A percentile compares a stretch with the other conserved stretches of the same genome.
phyloP scores from a whole-genome alignment of 768 basidiomycete genomes.

The Termitomyces eurrhizus region DNA sequence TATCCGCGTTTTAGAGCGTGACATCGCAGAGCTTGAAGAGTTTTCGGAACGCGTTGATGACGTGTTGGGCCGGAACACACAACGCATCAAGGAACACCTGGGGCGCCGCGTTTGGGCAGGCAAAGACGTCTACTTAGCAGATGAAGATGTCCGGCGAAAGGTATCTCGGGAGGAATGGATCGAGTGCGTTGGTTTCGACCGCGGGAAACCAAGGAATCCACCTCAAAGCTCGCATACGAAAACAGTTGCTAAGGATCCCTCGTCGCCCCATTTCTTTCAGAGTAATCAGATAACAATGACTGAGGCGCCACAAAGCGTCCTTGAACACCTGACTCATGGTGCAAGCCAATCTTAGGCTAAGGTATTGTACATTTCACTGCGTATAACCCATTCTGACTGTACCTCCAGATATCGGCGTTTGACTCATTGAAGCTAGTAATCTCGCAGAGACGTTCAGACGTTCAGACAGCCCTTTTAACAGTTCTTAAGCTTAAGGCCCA shows the following conservation, averaged over 20 bases:
- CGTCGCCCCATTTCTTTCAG: slow-evolving; percentile 10
- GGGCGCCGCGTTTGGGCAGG: slow-evolving; percentile 71
- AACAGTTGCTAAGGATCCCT: not conserved
- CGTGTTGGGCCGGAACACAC: slow-evolving; percentile 46
- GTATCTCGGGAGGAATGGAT: slow-evolving; percentile 47
- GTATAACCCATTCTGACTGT: not conserved
- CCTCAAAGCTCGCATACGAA: not conserved
- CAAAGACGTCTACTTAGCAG: slow-evolving; percentile 51
- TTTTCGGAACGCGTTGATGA: slow-evolving; percentile 38
- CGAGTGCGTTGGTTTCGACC: slow-evolving; percentile 45
- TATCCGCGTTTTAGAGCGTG: slow-evolving; percentile 50
- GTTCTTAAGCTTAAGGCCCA: too few relatives aligned
- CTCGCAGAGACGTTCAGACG: too few relatives aligned
- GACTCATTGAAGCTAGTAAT: not conserved
- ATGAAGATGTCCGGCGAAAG: slow-evolving; percentile 21
- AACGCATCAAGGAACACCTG: slow-evolving; percentile 71
- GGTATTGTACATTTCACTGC: not conserved
- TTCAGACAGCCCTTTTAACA: not conserved
- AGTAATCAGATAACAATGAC: slow-evolving; percentile 5
- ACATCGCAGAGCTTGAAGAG: slow-evolving; percentile 44
- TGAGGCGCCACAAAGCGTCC: not conserved
- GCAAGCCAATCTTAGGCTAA: not conserved
- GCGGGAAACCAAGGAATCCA: slow-evolving; percentile 14
- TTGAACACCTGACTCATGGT: not conserved
- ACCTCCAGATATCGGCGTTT: not conserved